Evolutionary conservation across 306 rosid species (phyloP), one percentile per base, ranked within the genome.

Genomic region (Begonia peltatifolia): DNA sequence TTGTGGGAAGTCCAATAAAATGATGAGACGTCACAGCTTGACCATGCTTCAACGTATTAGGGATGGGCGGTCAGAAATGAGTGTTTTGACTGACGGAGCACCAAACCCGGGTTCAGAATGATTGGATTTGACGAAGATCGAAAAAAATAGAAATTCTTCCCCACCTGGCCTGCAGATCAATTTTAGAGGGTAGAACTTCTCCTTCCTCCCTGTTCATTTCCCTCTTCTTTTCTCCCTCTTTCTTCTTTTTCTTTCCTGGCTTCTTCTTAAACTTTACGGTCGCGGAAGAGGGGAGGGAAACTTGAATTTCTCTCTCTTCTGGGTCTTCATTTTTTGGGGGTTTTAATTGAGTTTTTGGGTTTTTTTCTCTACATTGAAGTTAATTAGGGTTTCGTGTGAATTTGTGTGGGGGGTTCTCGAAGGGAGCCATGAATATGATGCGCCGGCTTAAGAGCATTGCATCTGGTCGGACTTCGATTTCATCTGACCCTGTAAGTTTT

Each of bases 401-500:
- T 57, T 20, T 67, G 58, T 52, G 50, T 12, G 38, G 59, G 62
- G 23, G 59, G 41, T 57, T 46, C 6, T 66, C 16, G 10, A 14
- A 59, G 46, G 55, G 12, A 14, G 14, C 58, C 1, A 87, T 87
- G 94, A 81, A 83, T 74, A 81, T 87, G 96, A 83, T 92, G 99
- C 83, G 99, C 62, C 75, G 96, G 72, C 78, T 92, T 57, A 92
- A 86, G 64, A 92, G 94, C 94, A 83, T 92, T 83, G 88, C 99
- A 54, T 86, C 99, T 38, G 99, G 99, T 22, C 76, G 96, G 54
- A 71, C 81, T 55, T 92, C 99, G 12, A 46, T 92, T 73, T 86
- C 96, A 10, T 83, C 99, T 52, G 99, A 92, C 53, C 93, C 88
- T 56, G 99, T 92, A 66, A 77, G 95, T 64, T 43, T 2, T 20